Conservation (phyloP, 495 filamentous ascomycete species). For the Penicillium nucicola region DNA sequence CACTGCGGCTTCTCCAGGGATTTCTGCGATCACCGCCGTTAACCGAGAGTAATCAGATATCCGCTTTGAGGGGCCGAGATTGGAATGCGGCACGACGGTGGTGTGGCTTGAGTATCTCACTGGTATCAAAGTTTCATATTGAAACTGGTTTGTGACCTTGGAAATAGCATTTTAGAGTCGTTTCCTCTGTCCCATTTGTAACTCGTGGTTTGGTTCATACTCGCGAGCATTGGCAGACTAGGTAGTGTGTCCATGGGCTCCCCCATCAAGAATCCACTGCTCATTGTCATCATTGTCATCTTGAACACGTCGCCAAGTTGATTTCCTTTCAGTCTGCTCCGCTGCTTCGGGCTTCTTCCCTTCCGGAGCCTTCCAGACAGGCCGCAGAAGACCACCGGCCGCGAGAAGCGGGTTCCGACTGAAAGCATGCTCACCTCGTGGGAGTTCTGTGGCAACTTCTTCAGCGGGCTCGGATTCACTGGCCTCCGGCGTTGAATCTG, state of each 20-base stretch:
- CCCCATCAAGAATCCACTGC: constrained; percentile 85
- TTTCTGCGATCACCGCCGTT: neutral
- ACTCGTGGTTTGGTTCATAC: neutral
- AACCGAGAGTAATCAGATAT: constrained; percentile 2
- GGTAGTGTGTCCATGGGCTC: constrained; percentile 55
- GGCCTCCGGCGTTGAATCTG: constrained; percentile 22
- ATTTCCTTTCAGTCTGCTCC: constrained; percentile 42
- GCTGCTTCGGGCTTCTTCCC: constrained; percentile 38
- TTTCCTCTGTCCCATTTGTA: too few species aligned
- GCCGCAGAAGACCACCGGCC: constrained; percentile 68
- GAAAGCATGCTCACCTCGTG: constrained; percentile 58
- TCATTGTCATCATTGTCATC: constrained; percentile 91
- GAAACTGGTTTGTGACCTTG: too few species aligned
- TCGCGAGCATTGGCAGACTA: neutral
- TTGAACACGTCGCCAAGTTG: constrained; percentile 84
- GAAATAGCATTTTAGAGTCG: too few species aligned
- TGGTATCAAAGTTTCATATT: too few species aligned
- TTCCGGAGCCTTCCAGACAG: constrained; percentile 63
- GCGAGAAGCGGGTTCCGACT: constrained; percentile 78
- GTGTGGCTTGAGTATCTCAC: too few species aligned
- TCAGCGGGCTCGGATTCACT: constrained; percentile 36
- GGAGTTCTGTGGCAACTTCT: constrained; percentile 22
- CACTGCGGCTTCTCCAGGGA: neutral
- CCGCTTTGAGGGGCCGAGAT: neutral
- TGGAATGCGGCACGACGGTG: neutral